phyloP scores from a whole-genome alignment of 768 basidiomycete genomes.

The Sarcodon aspratus region DNA sequence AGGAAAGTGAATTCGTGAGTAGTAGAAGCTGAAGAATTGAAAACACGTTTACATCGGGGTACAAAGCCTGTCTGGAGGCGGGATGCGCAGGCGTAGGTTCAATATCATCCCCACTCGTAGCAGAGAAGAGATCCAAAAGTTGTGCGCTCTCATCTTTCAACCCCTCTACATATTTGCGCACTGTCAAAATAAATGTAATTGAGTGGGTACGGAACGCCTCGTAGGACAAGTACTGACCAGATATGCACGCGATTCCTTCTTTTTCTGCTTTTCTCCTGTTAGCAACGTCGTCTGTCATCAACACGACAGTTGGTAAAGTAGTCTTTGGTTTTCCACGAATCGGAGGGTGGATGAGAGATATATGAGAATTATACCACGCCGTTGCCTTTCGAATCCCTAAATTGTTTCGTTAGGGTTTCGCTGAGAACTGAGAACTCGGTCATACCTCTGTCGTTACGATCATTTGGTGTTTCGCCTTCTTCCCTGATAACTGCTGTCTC shows the following conservation, averaged over 20 bases:
- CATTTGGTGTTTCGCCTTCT: conserved; percentile 79
- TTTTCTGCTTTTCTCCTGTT: conserved; percentile 69
- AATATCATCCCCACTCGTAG: conserved; percentile 47
- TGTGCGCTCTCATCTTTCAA: conserved; percentile 44
- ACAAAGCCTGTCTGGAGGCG: conserved; percentile 46
- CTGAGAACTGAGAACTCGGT: neutral
- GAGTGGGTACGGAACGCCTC: neutral
- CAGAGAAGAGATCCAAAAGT: conserved; percentile 76
- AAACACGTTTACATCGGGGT: conserved; percentile 50
- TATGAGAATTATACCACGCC: conserved; percentile 77
- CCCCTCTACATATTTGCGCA: conserved; percentile 73
- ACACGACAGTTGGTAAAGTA: conserved; percentile 49
- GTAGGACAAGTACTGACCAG: conserved; percentile 32
- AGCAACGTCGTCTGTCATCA: conserved; percentile 84
- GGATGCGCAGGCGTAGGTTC: conserved; percentile 46
- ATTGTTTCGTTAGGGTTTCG: neutral
- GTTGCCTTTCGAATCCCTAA: conserved; percentile 83
- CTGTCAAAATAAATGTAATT: conserved; percentile 22
- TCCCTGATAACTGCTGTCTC: conserved; percentile 73
- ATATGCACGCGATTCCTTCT: conserved; percentile 46
- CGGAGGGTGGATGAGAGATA: conserved; percentile 39
- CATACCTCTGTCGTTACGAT: conserved; percentile 86
- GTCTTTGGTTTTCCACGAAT: conserved; percentile 35
- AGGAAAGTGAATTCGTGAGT: neutral
- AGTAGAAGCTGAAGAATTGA: neutral